These are phyloP conservation scores for Cicer chorassanicum DNA, from an alignment of 306 rosid species.

Conservation along the genomic window DNA sequence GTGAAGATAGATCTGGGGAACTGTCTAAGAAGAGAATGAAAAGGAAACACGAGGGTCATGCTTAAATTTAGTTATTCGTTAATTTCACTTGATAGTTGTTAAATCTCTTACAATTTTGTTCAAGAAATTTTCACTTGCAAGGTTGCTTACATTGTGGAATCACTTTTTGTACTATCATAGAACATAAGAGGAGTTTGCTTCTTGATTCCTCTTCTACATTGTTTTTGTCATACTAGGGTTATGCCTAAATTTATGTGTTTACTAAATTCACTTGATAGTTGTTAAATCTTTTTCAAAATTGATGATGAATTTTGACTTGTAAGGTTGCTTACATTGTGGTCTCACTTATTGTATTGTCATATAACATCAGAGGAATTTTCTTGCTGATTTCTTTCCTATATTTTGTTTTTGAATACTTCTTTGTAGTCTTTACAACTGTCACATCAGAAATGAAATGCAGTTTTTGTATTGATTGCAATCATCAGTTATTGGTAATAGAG, in stretches of 20 bases:
- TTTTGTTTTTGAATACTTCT: not conserved
- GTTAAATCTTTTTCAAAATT: conserved; percentile 12
- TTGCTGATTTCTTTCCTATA: conserved; percentile 19
- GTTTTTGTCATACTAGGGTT: not conserved
- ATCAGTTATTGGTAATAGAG: conserved; percentile 4
- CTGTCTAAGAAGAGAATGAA: conserved; percentile 42
- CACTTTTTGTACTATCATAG: conserved; percentile 12
- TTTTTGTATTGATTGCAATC: conserved; percentile 20
- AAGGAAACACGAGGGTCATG: conserved; percentile 25
- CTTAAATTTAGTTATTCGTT: not conserved
- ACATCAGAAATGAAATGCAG: not conserved
- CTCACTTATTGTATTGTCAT: conserved; percentile 15
- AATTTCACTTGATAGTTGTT: conserved; percentile 16
- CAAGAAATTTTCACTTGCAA: conserved; percentile 26
- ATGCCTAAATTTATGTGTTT: not conserved
- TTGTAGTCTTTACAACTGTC: conserved; percentile 21
- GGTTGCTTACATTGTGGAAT: conserved; percentile 21
- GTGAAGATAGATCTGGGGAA: conserved; percentile 27
- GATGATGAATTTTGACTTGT: conserved; percentile 34
- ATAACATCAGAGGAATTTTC: conserved; percentile 1
- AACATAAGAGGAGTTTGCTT: conserved; percentile 3
- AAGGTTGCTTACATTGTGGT: not conserved
- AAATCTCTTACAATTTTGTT: conserved; percentile 14
- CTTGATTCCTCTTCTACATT: conserved; percentile 2
- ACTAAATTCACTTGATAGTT: conserved; percentile 16